Percentiles rank a stretch among this genome's conserved stretches.
These are phyloP conservation scores for Syzygium malaccense DNA, from an alignment of 441 rosid genomes.

Conservation along the genomic window DNA sequence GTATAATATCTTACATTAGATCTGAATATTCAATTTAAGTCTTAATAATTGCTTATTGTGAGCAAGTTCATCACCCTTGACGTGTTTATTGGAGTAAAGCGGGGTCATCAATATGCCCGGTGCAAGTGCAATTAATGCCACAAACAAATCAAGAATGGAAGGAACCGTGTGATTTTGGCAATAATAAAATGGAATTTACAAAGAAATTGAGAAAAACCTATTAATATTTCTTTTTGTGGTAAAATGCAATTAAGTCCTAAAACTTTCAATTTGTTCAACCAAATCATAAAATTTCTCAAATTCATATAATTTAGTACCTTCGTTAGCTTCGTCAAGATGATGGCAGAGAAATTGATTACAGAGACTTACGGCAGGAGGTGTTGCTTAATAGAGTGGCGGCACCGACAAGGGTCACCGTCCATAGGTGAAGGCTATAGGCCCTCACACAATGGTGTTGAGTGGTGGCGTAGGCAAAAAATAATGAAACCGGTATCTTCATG, in stretches of 20 bases:
- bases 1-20: neutral
- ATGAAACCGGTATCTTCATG: fast-evolving
- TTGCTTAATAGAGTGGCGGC: neutral
- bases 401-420: neutral
- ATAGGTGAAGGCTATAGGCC: neutral
- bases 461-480: neutral
- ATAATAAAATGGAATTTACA: neutral
- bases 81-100: neutral
- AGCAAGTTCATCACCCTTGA: neutral
- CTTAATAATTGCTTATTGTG: neutral
- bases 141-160: neutral
- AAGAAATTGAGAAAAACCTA: neutral
- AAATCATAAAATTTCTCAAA: neutral
- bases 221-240: neutral
- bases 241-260: neutral
- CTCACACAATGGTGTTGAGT: neutral
- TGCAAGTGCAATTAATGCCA: neutral
- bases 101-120: neutral
- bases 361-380: neutral
- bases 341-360: neutral
- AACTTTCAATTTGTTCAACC: neutral
- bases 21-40: neutral
- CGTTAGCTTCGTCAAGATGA: neutral
- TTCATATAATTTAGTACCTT: fast-evolving
- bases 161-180: neutral